A percentile compares a stretch with the other conserved stretches of the same genome.
Conservation (phyloP, 495 filamentous ascomycete genomes). For the Lepraria neglecta region DNA sequence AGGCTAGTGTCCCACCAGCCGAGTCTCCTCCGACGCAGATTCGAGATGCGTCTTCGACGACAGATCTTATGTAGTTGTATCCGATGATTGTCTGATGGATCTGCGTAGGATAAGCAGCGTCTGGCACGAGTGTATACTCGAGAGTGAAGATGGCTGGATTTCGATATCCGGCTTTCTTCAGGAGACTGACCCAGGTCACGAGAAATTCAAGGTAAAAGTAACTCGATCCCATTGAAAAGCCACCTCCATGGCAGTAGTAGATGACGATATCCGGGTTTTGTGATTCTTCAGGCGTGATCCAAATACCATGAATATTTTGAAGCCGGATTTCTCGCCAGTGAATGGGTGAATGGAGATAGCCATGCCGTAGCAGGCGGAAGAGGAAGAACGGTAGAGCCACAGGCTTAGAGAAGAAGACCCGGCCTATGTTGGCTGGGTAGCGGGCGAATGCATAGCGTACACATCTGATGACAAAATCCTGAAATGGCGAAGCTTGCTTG, state of each 20-base stretch:
- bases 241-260: slow-evolving; percentile 72
- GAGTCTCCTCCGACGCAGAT: slow-evolving; percentile 68
- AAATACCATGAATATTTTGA: slow-evolving; percentile 51
- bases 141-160: slow-evolving; percentile 74
- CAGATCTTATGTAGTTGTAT: slow-evolving; percentile 58
- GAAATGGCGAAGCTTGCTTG: slow-evolving; percentile 58
- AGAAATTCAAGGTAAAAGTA: slow-evolving; percentile 82
- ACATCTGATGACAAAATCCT: slow-evolving; percentile 66
- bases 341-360: slow-evolving; percentile 52
- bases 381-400: slow-evolving; percentile 65
- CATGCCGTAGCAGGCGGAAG: slow-evolving; percentile 68
- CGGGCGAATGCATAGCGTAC: slow-evolving; percentile 69
- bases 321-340: slow-evolving; percentile 50
- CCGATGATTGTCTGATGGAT: slow-evolving; percentile 57
- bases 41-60: slow-evolving; percentile 44
- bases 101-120: slow-evolving; percentile 61
- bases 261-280: slow-evolving; percentile 59
- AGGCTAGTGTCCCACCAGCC: slow-evolving; percentile 62
- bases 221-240: slow-evolving; percentile 68
- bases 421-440: slow-evolving; percentile 57
- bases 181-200: slow-evolving; percentile 53
- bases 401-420: slow-evolving; percentile 67
- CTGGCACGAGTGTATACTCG: slow-evolving; percentile 74
- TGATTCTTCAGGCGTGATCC: slow-evolving; percentile 48
- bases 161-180: slow-evolving; percentile 52